Evolutionary conservation across 1,284 basidiomycete genomes (phyloP).

Genomic region (Irpex rosettiformis): DNA sequence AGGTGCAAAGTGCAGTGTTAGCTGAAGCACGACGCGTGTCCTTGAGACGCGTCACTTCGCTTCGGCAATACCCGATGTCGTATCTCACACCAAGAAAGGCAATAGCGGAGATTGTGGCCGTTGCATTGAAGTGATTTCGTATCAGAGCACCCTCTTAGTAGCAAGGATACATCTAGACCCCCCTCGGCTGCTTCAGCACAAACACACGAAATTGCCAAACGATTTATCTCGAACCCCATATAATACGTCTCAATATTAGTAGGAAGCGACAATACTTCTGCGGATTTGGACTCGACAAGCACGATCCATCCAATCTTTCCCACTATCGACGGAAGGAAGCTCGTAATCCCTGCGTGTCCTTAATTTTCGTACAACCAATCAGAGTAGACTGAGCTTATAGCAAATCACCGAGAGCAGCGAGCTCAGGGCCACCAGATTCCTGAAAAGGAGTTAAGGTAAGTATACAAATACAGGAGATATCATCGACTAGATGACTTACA

Average conservation of each 20-base stretch:
- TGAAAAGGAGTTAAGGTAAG: constrained; percentile 16
- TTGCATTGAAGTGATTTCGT: neutral
- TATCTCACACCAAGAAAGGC: neutral
- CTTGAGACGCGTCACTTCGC: constrained; percentile 18
- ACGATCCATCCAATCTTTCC: constrained; percentile 1
- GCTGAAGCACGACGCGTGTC: constrained; percentile 13
- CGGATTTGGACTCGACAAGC: neutral
- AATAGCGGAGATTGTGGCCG: neutral
- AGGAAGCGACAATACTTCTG: constrained; percentile 3
- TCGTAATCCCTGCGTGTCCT: neutral
- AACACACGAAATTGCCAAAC: neutral
- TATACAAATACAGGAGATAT: neutral
- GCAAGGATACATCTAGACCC: too few relatives aligned
- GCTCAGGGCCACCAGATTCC: constrained; percentile 73
- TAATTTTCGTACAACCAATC: neutral
- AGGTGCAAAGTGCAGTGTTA: neutral
- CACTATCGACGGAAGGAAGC: neutral
- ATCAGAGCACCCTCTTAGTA: neutral
- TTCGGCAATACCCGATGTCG: constrained; percentile 13
- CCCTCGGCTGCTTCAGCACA: neutral
- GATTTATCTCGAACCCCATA: neutral
- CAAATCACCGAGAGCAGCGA: constrained; percentile 69
- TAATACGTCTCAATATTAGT: constrained; percentile 3
- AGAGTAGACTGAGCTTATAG: constrained; percentile 31
- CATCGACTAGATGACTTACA: constrained; percentile 27